Percentiles rank a stretch among this genome's conserved stretches.
Conservation (phyloP, 148 eudicot genomes). For the Amaranthus cruentus region DNA sequence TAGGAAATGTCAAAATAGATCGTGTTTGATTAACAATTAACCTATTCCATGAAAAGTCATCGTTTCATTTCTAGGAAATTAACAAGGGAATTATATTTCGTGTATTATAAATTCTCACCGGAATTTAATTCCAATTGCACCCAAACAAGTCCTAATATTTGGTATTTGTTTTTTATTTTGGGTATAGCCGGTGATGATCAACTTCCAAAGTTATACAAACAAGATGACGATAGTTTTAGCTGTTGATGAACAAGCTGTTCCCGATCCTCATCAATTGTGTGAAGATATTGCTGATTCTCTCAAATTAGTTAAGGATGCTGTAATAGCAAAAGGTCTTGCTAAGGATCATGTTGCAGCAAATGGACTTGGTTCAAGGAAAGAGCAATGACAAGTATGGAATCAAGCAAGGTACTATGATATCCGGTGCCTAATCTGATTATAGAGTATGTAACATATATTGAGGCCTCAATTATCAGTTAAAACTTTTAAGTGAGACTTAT, state of each 20-base stretch:
- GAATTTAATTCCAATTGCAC: background rate
- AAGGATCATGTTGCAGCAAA: background rate
- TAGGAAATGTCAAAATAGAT: too few species aligned
- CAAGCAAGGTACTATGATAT: too few species aligned
- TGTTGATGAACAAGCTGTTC: conserved; percentile 29
- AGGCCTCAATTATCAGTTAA: too few species aligned
- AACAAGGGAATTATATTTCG: too few species aligned
- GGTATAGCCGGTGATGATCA: conserved; percentile 48
- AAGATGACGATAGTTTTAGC: conserved; percentile 45
- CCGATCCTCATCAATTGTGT: conserved; percentile 39
- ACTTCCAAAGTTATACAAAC: conserved; percentile 44
- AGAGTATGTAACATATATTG: too few species aligned
- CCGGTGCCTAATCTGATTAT: too few species aligned
- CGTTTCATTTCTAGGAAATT: too few species aligned
- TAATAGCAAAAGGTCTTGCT: conserved; percentile 26
- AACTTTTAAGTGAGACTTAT: too few species aligned
- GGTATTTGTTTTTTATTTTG: background rate
- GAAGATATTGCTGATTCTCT: conserved; percentile 45
- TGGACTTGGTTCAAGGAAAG: background rate
- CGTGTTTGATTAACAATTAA: too few species aligned
- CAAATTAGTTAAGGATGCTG: conserved; percentile 32
- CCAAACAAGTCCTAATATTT: background rate
- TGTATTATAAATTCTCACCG: background rate
- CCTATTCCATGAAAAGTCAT: too few species aligned
- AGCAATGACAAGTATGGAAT: too few species aligned